Evolutionary conservation across 768 basidiomycete species (phyloP).

Genomic region (Sarcomyxa edulis): DNA sequence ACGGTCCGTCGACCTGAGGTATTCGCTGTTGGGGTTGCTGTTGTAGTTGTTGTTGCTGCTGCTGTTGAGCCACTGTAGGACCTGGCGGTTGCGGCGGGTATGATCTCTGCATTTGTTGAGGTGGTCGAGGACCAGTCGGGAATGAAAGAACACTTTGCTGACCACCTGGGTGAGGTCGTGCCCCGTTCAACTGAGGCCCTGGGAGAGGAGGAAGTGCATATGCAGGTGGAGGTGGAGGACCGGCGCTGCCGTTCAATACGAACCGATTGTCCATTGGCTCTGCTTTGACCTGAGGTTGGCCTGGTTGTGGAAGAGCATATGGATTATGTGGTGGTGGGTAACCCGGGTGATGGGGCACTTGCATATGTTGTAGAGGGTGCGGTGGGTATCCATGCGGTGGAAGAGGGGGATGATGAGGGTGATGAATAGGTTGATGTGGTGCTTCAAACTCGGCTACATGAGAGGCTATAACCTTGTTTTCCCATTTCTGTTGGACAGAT

Average conservation of each 20-base stretch:
- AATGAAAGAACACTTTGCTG: conserved; percentile 59
- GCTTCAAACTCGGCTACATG: conserved; percentile 92
- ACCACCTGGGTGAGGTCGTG: conserved; percentile 48
- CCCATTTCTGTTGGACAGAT: conserved; percentile 74
- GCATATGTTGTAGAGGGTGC: conserved; percentile 59
- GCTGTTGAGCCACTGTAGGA: conserved; percentile 1
- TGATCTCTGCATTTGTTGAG: neutral
- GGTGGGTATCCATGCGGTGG: conserved; percentile 52
- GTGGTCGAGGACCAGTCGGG: conserved; percentile 24
- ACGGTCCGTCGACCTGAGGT: conserved; percentile 81
- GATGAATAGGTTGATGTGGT: conserved; percentile 33
- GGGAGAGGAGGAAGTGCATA: conserved; percentile 61
- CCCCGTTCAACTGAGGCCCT: conserved; percentile 57
- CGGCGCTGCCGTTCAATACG: conserved; percentile 47
- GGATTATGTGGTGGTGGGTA: conserved; percentile 48
- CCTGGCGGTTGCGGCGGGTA: conserved; percentile 1
- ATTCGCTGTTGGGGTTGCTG: conserved; percentile 38
- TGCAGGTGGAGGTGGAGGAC: conserved; percentile 29
- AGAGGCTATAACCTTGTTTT: conserved; percentile 88
- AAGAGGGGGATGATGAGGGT: conserved; percentile 38
- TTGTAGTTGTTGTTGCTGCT: conserved; percentile 16
- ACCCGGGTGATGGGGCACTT: conserved; percentile 54
- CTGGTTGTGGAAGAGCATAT: conserved; percentile 32
- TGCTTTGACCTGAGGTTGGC: conserved; percentile 55
- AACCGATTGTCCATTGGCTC: conserved; percentile 71